A percentile compares a stretch with the other conserved stretches of the same genome.
Conservation (phyloP, 2,329 filamentous ascomycete species). For the Lasiodiplodia theobromae region DNA sequence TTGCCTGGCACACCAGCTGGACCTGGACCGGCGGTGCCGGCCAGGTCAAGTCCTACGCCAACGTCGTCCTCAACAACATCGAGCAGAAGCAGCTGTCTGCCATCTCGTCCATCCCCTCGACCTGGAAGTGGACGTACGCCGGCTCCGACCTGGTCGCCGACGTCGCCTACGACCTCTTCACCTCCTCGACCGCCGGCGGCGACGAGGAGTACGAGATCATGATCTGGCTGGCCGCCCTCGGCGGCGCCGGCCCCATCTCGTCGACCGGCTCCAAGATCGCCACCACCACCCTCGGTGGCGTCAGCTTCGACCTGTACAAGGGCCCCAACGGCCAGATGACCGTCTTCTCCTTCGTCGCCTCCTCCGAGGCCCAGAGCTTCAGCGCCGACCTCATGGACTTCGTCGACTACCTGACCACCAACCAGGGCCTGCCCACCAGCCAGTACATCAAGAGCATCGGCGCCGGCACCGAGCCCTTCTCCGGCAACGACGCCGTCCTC, state of each 20-base stretch:
- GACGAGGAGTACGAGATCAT: constrained; percentile 68
- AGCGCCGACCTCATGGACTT: constrained; percentile 65
- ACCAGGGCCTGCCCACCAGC: constrained; percentile 55
- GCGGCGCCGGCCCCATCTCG: constrained; percentile 66
- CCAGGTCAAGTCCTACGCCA: constrained; percentile 54
- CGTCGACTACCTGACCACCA: constrained; percentile 61
- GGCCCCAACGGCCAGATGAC: constrained; percentile 67
- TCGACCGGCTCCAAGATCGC: constrained; percentile 61
- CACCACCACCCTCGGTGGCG: constrained; percentile 61
- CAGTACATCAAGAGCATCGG: constrained; percentile 63
- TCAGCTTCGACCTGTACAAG: constrained; percentile 65
- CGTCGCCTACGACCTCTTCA: constrained; percentile 70
- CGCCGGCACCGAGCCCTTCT: constrained; percentile 65
- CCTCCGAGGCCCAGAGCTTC: constrained; percentile 58
- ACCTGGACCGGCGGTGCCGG: constrained; percentile 48
- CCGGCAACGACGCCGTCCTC: constrained; percentile 56
- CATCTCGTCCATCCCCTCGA: constrained; percentile 53
- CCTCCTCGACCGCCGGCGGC: constrained; percentile 55
- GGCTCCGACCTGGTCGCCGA: constrained; percentile 60
- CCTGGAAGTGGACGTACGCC: constrained; percentile 59
- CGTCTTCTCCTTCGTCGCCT: constrained; percentile 67
- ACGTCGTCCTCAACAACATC: constrained; percentile 47
- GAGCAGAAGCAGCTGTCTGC: constrained; percentile 42
- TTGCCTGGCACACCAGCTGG: constrained; percentile 56
- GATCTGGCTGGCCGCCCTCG: constrained; percentile 68